Percentiles rank a stretch among this genome's conserved stretches.
Conservation (phyloP, 768 basidiomycete species). For the Phaeolepiota aurea region DNA sequence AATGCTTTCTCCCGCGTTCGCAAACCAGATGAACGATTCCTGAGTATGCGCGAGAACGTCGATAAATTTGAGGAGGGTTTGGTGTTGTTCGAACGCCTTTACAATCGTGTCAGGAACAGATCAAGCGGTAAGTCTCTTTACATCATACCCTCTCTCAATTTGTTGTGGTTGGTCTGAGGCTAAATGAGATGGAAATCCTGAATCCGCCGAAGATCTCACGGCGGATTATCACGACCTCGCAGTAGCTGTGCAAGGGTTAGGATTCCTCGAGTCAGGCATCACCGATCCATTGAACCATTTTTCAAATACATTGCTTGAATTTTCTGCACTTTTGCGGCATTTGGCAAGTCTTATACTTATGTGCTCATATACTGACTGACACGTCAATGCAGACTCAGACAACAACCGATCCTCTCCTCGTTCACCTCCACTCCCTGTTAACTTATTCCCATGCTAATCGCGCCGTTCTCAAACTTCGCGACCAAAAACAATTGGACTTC, state of each 20-base stretch:
- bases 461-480: constrained; percentile 88
- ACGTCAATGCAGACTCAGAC: constrained; percentile 88
- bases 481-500: constrained; percentile 98
- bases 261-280: constrained; percentile 96
- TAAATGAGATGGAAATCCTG: constrained; percentile 76
- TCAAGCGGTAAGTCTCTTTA: constrained; percentile 69
- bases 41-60: constrained; percentile 83
- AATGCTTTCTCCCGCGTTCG: constrained; percentile 94
- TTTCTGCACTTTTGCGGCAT: constrained; percentile 83
- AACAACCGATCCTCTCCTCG: constrained; percentile 86
- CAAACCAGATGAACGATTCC: constrained; percentile 94
- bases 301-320: constrained; percentile 92
- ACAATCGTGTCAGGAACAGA: constrained; percentile 68
- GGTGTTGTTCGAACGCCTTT: constrained; percentile 69
- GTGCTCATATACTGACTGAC: too few relatives aligned
- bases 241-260: constrained; percentile 91
- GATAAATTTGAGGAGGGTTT: constrained; percentile 98
- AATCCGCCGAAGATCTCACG: constrained; percentile 88
- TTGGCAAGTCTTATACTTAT: constrained; percentile 62
- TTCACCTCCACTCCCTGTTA: constrained; percentile 86
- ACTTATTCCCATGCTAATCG: constrained; percentile 92
- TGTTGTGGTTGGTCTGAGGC: constrained; percentile 57
- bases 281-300: constrained; percentile 97
- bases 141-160: constrained; percentile 14
- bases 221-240: constrained; percentile 97